These are phyloP conservation scores for Exserohilum rostratum DNA, from an alignment of 2,329 filamentous ascomycete species.

Conservation along the genomic window DNA sequence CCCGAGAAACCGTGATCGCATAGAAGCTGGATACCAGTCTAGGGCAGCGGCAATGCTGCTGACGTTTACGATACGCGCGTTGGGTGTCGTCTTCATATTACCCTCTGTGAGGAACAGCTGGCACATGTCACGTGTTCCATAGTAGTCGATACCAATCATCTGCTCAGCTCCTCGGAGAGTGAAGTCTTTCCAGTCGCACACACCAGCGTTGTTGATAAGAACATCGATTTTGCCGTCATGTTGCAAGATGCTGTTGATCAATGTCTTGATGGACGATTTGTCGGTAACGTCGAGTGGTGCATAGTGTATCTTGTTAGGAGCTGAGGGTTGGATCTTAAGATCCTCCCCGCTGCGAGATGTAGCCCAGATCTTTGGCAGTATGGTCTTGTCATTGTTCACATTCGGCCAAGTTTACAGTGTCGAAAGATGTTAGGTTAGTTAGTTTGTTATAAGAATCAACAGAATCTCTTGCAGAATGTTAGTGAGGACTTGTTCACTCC, in stretches of 20 bases:
- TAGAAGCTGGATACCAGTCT: conserved; percentile 6
- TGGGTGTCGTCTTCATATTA: conserved; percentile 4
- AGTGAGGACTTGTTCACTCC: too few relatives aligned
- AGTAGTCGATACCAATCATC: conserved; percentile 23
- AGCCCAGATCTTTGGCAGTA: conserved; percentile 26
- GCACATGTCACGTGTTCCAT: conserved; percentile 26
- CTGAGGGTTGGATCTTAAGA: conserved; percentile 5
- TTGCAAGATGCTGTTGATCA: conserved; percentile 11
- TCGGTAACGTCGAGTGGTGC: conserved; percentile 22
- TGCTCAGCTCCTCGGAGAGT: conserved; percentile 13
- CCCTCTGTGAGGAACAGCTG: conserved; percentile 15
- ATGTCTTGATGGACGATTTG: conserved; percentile 18
- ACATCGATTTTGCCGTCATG: conserved; percentile 18
- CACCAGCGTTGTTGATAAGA: conserved; percentile 32
- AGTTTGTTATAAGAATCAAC: too few relatives aligned
- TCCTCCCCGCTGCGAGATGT: conserved; percentile 26
- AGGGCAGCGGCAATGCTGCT: conserved; percentile 16
- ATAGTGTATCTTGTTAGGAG: conserved; percentile 21
- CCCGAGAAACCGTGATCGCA: conserved; percentile 8
- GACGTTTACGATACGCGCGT: conserved; percentile 25
- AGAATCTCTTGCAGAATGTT: too few relatives aligned
- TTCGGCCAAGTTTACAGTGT: too few relatives aligned
- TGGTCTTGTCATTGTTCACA: too few relatives aligned
- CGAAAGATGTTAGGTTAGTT: too few relatives aligned
- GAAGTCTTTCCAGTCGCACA: conserved; percentile 24